Conservation (phyloP, 1,139 yeast genomes). For the Pichia sp. region DNA sequence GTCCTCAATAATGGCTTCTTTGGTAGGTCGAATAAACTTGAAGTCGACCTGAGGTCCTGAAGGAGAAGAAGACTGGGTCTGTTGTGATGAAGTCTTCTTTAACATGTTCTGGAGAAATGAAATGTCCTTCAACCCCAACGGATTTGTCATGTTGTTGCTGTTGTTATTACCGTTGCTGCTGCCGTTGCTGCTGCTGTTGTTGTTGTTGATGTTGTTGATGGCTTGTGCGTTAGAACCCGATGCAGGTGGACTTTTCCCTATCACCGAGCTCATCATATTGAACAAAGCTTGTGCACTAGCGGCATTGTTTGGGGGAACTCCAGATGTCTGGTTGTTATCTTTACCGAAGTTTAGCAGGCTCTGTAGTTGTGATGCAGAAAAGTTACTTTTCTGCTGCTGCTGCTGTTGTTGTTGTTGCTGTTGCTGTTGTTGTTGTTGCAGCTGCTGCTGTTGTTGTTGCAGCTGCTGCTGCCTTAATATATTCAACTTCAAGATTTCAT, state of each 20-base stretch:
- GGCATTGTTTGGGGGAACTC: conserved; percentile 7
- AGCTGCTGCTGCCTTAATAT: conserved; percentile 25
- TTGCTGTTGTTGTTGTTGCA: conserved; percentile 19
- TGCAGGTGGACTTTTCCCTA: conserved; percentile 6
- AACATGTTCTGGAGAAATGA: conserved; percentile 26
- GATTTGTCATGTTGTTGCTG: conserved; percentile 10
- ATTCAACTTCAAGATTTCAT: conserved; percentile 30
- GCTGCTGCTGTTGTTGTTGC: conserved; percentile 25
- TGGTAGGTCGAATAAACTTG: conserved; percentile 21
- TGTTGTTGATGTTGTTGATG: conserved; percentile 4
- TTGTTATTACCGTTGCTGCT: conserved; percentile 1
- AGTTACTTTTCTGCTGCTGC: conserved; percentile 14
- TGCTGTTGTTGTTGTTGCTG: too few species aligned
- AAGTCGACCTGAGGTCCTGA: conserved; percentile 14
- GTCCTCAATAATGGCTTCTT: conserved; percentile 22
- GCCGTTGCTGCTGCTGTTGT: conserved; percentile 9
- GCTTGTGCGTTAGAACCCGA: background rate
- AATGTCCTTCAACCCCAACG: conserved; percentile 25
- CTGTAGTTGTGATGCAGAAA: conserved; percentile 24
- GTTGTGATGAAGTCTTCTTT: conserved; percentile 18
- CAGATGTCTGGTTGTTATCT: background rate
- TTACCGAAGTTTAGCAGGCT: conserved; percentile 20
- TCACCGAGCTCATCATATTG: conserved; percentile 22
- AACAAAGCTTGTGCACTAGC: conserved; percentile 20
- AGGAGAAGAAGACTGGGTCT: background rate